These are phyloP conservation scores for Aspergillus campestris DNA, from an alignment of 495 filamentous ascomycete species.

Conservation along the genomic window DNA sequence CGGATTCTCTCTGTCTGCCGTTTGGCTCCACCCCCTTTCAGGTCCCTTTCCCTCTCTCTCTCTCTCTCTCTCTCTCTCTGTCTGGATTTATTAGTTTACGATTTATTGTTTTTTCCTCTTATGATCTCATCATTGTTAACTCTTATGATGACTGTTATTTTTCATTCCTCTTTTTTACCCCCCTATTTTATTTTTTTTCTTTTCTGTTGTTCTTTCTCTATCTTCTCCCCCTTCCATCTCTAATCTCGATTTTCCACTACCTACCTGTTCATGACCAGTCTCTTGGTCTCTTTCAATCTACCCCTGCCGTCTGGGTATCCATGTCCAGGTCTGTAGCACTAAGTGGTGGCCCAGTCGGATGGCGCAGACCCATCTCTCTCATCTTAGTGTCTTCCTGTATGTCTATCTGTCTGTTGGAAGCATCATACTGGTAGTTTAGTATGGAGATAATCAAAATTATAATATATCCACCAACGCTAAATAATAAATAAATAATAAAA, in stretches of 20 bases:
- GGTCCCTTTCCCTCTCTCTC: slow-evolving; percentile 13
- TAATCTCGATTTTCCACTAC: not conserved
- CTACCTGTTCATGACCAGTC: too few relatives aligned
- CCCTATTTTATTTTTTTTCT: slow-evolving; percentile 7
- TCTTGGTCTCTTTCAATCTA: too few relatives aligned
- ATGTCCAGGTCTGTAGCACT: too few relatives aligned
- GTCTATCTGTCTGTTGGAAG: slow-evolving; percentile 11
- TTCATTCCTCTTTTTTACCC: too few relatives aligned
- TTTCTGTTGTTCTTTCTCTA: slow-evolving; percentile 5
- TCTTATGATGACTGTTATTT: too few relatives aligned
- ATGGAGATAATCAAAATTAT: slow-evolving; percentile 12
- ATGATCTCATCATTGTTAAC: not conserved
- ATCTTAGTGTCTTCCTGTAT: slow-evolving; percentile 8
- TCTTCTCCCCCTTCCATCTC: slow-evolving; percentile 3
- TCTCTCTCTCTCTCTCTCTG: slow-evolving; percentile 4
- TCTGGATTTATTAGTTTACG: slow-evolving; percentile 8
- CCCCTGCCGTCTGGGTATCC: too few relatives aligned
- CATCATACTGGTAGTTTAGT: slow-evolving; percentile 13
- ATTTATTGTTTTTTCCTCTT: slow-evolving; percentile 9
- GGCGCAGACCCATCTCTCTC: slow-evolving; percentile 19
- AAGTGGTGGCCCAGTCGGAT: slow-evolving; percentile 17
- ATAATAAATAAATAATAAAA: slow-evolving; percentile 5
- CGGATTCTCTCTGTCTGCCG: slow-evolving; percentile 9
- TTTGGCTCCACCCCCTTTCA: slow-evolving; percentile 27
- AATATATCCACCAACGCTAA: not conserved